These are phyloP conservation scores for Monotropa hypopitys DNA, from an alignment of 179 eudicot species.

Conservation along the genomic window DNA sequence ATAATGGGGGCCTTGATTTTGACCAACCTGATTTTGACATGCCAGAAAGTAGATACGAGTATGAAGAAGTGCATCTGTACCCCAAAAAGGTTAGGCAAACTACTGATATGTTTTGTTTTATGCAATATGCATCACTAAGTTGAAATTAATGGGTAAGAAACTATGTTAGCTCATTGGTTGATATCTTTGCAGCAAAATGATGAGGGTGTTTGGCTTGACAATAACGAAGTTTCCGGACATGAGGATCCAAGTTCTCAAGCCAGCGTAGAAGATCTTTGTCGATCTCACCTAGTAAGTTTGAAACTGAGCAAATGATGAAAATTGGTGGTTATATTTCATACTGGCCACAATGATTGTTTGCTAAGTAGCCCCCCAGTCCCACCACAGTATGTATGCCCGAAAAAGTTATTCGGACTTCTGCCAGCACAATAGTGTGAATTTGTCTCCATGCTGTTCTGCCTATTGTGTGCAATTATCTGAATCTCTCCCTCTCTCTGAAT, in stretches of 20 bases:
- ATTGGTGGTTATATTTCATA: neutral
- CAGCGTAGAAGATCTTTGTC: conserved; percentile 88
- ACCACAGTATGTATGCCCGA: neutral
- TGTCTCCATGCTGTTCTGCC: neutral
- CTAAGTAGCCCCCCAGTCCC: neutral
- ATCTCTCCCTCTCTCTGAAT: neutral
- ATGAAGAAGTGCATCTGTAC: conserved; percentile 34
- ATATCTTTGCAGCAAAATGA: conserved; percentile 41
- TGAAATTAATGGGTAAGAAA: neutral
- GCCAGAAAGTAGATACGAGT: conserved; percentile 37
- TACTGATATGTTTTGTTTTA: neutral
- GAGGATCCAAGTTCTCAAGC: conserved; percentile 49
- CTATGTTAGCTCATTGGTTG: neutral
- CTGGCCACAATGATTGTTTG: neutral
- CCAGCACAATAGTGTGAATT: neutral
- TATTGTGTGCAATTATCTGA: neutral
- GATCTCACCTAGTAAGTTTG: conserved; percentile 63
- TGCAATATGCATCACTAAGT: neutral
- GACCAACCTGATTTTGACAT: conserved; percentile 53
- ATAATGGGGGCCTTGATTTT: conserved; percentile 40
- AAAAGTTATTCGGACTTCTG: neutral
- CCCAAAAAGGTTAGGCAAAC: conserved; percentile 25
- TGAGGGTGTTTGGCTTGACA: conserved; percentile 26
- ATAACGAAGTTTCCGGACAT: conserved; percentile 16
- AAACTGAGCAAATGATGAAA: neutral